Evolutionary conservation across 306 rosid species (phyloP).

Genomic region (Dryas drummondii): DNA sequence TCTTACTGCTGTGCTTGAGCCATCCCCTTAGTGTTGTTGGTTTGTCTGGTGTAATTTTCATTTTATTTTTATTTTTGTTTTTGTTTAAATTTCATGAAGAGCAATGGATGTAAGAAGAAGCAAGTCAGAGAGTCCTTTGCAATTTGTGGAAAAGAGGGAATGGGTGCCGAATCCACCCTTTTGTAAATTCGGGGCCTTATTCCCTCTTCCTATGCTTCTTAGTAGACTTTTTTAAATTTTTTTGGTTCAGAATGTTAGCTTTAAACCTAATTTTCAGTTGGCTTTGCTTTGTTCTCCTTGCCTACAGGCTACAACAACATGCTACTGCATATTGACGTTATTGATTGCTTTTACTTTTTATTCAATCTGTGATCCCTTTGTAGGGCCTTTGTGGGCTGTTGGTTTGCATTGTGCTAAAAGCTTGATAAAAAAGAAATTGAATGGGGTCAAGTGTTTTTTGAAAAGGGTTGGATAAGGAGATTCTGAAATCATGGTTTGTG

Average conservation of each 20-base stretch:
- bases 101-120: slow-evolving; percentile 34
- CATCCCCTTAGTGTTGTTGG: slow-evolving; percentile 19
- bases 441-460: slow-evolving; percentile 1
- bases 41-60: slow-evolving; percentile 14
- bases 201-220: slow-evolving; percentile 31
- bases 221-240: slow-evolving; percentile 29
- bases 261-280: neutral
- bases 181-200: slow-evolving; percentile 48
- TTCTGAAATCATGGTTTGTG: slow-evolving; percentile 31
- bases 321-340: neutral
- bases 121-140: slow-evolving; percentile 37
- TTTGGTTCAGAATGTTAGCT: slow-evolving; percentile 5
- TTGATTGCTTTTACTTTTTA: neutral
- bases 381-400: slow-evolving; percentile 16
- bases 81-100: slow-evolving; percentile 16
- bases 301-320: too few relatives aligned
- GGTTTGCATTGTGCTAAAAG: neutral
- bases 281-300: neutral
- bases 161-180: slow-evolving; percentile 39
- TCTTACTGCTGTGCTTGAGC: slow-evolving; percentile 59
- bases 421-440: neutral
- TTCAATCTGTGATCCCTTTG: slow-evolving; percentile 5
- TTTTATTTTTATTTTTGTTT: neutral
- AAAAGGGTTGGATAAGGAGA: slow-evolving; percentile 33
- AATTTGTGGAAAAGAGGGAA: slow-evolving; percentile 21